Evolutionary conservation across 2,329 filamentous ascomycete species (phyloP), one percentile per base, ranked within the genome.

Genomic region (Allantophomopsis cytisporea): DNA sequence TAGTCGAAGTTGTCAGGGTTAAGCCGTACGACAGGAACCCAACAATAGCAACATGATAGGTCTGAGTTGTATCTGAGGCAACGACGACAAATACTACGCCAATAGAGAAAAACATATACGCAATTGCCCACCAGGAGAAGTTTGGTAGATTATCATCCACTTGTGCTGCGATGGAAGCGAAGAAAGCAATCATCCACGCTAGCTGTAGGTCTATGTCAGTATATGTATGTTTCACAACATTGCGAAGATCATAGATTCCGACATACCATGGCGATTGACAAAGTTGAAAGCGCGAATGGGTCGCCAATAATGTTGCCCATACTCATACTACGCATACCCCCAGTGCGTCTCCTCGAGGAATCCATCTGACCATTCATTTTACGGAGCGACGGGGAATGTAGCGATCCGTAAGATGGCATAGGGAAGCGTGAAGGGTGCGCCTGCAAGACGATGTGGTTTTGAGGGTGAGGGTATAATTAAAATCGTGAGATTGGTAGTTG

Each of bases 241-340:
- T 10, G 7, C 15, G 7, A 23, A 37, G 38, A 28, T 8, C 23
- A 53, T 23, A 30, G 18, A 23, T 31, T n/a, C 18, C 39, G 42
- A 73, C 86, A 61, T 76, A 95, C 89, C 56, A 84, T 70, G 46
- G 83, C 76, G 60, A 96, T 95, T 42, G 89, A 95, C 47, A 94
- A 76, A 30, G 91, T 96, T 40, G 88, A 87, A 44, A 98, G 73
- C 43, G 89, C 88, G 62, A 98, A 96, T 5, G 91, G 91, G 63
- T 98, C 89, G 53, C 91, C 91, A 45, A 95, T 71, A 52, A 98
- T 87, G 63, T 95, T 93, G 58, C 83, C 83, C 60, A 88, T 62
- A 60, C 75, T 81, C 61, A 94, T 80, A 52, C 62, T 64, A 47
- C 65, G 60, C 63, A 64, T 68, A 42, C 54, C 55, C 39, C 66